Conservation (phyloP, 2,329 filamentous ascomycete genomes). For the Monilinia laxa region DNA sequence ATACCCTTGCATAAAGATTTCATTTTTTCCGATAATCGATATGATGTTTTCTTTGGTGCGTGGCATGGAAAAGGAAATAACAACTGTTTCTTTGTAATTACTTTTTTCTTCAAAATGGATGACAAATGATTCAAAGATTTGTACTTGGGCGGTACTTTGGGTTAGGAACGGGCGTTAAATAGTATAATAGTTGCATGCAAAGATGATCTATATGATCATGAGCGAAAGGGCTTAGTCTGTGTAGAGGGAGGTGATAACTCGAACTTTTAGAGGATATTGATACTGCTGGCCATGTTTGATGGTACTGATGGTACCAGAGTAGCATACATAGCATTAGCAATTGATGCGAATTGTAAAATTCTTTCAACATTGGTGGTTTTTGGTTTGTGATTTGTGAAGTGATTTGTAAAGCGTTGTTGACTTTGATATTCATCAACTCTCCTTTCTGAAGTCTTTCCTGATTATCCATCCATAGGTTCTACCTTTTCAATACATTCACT, state of each 20-base stretch:
- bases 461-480: too few relatives aligned
- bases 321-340: conserved; percentile 12
- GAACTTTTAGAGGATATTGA: neutral
- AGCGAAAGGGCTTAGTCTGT: conserved; percentile 3
- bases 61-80: neutral
- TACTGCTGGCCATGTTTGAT: neutral
- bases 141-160: conserved; percentile 12
- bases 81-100: conserved; percentile 15
- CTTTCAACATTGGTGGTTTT: too few relatives aligned
- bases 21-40: conserved; percentile 9
- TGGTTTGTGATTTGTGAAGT: neutral
- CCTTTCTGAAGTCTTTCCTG: too few relatives aligned
- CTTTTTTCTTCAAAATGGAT: neutral
- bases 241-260: neutral
- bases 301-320: neutral
- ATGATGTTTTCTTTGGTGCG: conserved; percentile 15
- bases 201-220: conserved; percentile 13
- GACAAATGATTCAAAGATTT: conserved; percentile 11
- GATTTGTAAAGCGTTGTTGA: too few relatives aligned
- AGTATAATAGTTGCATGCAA: conserved; percentile 9
- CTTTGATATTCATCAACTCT: too few relatives aligned
- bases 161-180: conserved; percentile 7
- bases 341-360: neutral
- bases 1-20: conserved; percentile 15
- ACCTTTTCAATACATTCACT: too few relatives aligned